Evolutionary conservation across 1,139 yeast species (phyloP), one percentile per base, ranked within the genome.

Genomic region (Candida pseudoviswanathii): DNA sequence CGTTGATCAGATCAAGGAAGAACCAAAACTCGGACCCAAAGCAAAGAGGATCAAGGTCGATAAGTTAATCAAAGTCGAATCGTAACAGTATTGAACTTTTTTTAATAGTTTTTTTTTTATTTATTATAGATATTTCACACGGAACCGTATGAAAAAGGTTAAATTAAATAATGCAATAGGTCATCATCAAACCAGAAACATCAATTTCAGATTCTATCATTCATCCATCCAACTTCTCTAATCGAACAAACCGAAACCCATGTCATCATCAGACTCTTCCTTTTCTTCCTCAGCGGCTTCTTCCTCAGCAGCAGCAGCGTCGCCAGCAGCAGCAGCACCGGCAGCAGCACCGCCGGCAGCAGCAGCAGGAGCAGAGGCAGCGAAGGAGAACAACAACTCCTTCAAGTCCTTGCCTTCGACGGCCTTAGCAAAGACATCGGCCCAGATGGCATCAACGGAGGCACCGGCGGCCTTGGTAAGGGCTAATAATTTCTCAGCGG

Each of bases 391-490:
- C 73, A 89, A 82, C 73, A 90, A 81, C 70, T 89, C 92, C 85
- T 92, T 92, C 75, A 94, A 80, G 85, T 92, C 85, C 83, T 89
- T 89, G 75, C 97, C 97, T 78, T 87, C 96, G 70, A 94, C 85
- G 73, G 98, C 98, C 83, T 89, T 88, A 70, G 98, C 95, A 82
- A 81, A 94, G 69, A 89, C 84, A 69, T 89, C 91, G 71, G 96
- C 89, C 97, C 98, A 92, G 81, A 89, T 82, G 78, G 77, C 60
- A 58, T 91, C 97, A 69, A 90, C 86, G 58, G 81, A 78, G 67
- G 94, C 90, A 77, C 94, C 92, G 67, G 97, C 97, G 66, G 96
- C 92, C 75, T 85, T 78, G 77, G 91, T 78, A 75, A 90, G 77
- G 66, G 96, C 78, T 71, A 81, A 73, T 72, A 94, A 83, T 86